phyloP scores from a whole-genome alignment of 2,329 filamentous ascomycete species.

The Talaromyces marneffei region DNA sequence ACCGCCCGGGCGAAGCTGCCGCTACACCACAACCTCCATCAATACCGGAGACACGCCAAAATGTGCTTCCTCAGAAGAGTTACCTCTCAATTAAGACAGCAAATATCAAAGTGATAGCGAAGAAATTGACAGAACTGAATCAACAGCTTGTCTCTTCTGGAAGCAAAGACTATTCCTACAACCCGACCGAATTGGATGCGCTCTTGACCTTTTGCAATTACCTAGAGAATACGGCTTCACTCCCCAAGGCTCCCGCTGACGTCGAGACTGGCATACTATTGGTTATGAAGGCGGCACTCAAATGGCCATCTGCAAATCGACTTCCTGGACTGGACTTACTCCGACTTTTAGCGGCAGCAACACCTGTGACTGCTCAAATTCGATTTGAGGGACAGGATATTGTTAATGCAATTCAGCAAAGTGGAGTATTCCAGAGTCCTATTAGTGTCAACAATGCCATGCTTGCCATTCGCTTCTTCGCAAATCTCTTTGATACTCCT shows the following conservation, averaged over 20 bases:
- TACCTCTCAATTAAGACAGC: conserved; percentile 73
- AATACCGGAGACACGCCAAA: conserved; percentile 38
- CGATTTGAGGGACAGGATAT: conserved; percentile 52
- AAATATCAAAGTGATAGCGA: conserved; percentile 64
- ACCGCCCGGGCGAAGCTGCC: conserved; percentile 63
- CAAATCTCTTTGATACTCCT: conserved; percentile 74
- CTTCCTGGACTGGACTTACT: conserved; percentile 82
- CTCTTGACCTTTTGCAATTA: conserved; percentile 58
- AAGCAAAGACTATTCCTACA: conserved; percentile 67
- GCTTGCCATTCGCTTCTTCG: conserved; percentile 74
- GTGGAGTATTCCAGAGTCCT: conserved; percentile 54
- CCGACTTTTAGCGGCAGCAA: conserved; percentile 68
- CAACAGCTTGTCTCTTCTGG: conserved; percentile 60
- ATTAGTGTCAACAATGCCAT: conserved; percentile 75
- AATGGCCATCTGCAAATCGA: conserved; percentile 75
- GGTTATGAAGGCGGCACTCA: conserved; percentile 64
- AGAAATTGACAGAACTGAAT: conserved; percentile 72
- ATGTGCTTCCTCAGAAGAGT: conserved; percentile 68
- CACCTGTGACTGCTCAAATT: conserved; percentile 59
- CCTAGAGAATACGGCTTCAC: conserved; percentile 47
- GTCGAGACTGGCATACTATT: conserved; percentile 55
- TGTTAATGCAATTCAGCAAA: conserved; percentile 54
- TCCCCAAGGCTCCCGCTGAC: conserved; percentile 41
- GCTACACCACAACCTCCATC: conserved; percentile 25
- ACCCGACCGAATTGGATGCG: conserved; percentile 61